A percentile compares a stretch with the other conserved stretches of the same genome.
Evolutionary conservation across 73 alveolate genomes (phyloP).

Genomic region (Paramecium caudatum): DNA sequence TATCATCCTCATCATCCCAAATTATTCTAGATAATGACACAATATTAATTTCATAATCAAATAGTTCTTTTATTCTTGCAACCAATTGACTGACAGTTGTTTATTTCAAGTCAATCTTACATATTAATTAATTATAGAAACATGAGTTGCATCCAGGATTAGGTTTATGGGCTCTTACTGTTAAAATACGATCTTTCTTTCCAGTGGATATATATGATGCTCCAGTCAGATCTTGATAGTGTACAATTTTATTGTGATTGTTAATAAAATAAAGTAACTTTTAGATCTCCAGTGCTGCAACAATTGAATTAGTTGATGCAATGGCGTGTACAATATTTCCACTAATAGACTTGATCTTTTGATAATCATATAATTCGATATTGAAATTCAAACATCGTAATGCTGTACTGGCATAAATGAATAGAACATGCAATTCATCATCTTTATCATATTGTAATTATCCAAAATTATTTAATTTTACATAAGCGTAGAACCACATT

Average conservation of each 20-base stretch:
- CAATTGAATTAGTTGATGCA: constrained; percentile 75
- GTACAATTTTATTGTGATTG: background rate
- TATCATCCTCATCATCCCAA: constrained; percentile 65
- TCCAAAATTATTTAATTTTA: background rate
- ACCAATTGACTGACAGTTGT: too few relatives aligned
- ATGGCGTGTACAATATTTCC: constrained; percentile 75
- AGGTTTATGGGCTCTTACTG: background rate
- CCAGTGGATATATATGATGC: constrained; percentile 35
- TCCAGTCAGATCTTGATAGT: background rate
- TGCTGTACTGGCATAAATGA: constrained; percentile 39
- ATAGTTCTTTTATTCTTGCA: too few relatives aligned
- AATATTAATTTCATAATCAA: background rate
- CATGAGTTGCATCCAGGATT: constrained; percentile 18
- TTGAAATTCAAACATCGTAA: constrained; percentile 59
- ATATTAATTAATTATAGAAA: background rate
- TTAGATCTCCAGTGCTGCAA: constrained; percentile 68
- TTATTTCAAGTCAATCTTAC: constrained; percentile 1
- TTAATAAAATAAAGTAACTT: background rate
- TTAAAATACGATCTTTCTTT: constrained; percentile 19
- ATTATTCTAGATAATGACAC: background rate
- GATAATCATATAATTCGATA: constrained; percentile 48
- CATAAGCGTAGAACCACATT: background rate
- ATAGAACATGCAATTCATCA: constrained; percentile 38
- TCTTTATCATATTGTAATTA: constrained; percentile 51
- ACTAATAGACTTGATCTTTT: constrained; percentile 54